phyloP scores from a whole-genome alignment of 2,329 filamentous ascomycete species.

The Clarireedia sp. region DNA sequence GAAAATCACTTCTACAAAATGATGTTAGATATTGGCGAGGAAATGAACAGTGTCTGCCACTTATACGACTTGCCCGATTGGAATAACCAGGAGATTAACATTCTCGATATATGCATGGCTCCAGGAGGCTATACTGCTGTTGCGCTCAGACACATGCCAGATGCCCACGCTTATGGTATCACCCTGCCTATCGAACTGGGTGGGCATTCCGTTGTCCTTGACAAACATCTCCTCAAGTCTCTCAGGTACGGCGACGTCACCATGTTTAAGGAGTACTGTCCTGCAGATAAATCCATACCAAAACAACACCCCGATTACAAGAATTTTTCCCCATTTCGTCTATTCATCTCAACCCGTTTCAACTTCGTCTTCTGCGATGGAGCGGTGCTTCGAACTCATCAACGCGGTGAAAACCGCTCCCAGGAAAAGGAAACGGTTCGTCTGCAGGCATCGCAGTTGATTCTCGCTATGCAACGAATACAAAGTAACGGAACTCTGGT shows the following conservation, averaged over 20 bases:
- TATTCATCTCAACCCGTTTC: conserved; percentile 19
- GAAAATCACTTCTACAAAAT: conserved; percentile 32
- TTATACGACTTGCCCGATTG: not conserved
- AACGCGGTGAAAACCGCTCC: conserved; percentile 16
- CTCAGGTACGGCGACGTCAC: conserved; percentile 14
- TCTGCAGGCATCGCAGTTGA: conserved; percentile 18
- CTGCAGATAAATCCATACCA: conserved; percentile 11
- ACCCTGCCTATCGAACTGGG: conserved; percentile 16
- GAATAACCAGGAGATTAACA: conserved; percentile 7
- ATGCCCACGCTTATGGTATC: conserved; percentile 14
- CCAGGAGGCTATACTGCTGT: conserved; percentile 17
- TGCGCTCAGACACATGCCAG: conserved; percentile 8
- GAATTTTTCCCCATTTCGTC: conserved; percentile 13
- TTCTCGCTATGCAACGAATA: conserved; percentile 21
- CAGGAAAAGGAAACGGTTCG: conserved; percentile 13
- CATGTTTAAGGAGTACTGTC: conserved; percentile 19
- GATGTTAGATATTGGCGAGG: conserved; percentile 37
- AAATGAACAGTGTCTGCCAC: conserved; percentile 29
- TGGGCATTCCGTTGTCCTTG: conserved; percentile 20
- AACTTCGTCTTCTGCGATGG: conserved; percentile 26
- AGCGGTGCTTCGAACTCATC: conserved; percentile 20
- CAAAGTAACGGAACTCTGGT: conserved; percentile 17
- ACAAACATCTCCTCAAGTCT: not conserved
- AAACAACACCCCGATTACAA: conserved; percentile 11
- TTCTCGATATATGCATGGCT: conserved; percentile 25